Evolutionary conservation across 352 stramenopile genomes (phyloP), one percentile per base, ranked within the genome.

Genomic region (Pythium grandisporangium): DNA sequence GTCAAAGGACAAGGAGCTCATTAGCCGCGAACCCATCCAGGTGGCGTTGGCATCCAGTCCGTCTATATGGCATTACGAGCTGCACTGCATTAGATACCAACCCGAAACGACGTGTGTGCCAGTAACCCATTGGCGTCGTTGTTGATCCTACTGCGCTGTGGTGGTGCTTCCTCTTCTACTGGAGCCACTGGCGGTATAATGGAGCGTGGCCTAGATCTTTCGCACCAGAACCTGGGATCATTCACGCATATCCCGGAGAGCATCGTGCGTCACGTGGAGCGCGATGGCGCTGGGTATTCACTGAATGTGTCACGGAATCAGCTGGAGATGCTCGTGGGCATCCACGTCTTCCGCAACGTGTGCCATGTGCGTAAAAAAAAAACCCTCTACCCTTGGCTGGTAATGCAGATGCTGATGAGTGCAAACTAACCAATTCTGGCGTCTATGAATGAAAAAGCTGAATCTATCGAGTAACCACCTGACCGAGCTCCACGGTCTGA

Each of bases 381-480:
- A 8, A 7, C 37, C 33, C 22, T 36, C 5, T 39, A 20, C 32
- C 7, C 5, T 35, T 30, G 45, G 23, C 26, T 12, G 2, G 33
- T 30, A 21, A 5, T 32, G 37, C 5, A 5, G 6, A 24, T 21
- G 37, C 1, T 44, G 6, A 8, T 21, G 25, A 7, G 21, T n/a
- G n/a, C n/a, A n/a, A n/a, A n/a, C n/a, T n/a, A n/a, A n/a, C n/a
- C n/a, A n/a, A n/a, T n/a, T n/a, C n/a, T n/a, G n/a, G n/a, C n/a
- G n/a, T n/a, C n/a, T n/a, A n/a, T n/a, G n/a, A n/a, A n/a, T n/a
- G 30, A 27, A 14, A 7, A 23, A 85, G 69, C 38, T 86, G 36
- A 70, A 84, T 50, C 42, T 86, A 2, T 86, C 70, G 19, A 54
- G 58, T 4, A 86, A 84, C 35, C 62, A 76, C 37, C 43, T 86